Percentiles rank a stretch among this genome's conserved stretches.
These are phyloP conservation scores for Pseudocercospora macadamiae DNA, from an alignment of 2,329 filamentous ascomycete genomes.

Conservation along the genomic window DNA sequence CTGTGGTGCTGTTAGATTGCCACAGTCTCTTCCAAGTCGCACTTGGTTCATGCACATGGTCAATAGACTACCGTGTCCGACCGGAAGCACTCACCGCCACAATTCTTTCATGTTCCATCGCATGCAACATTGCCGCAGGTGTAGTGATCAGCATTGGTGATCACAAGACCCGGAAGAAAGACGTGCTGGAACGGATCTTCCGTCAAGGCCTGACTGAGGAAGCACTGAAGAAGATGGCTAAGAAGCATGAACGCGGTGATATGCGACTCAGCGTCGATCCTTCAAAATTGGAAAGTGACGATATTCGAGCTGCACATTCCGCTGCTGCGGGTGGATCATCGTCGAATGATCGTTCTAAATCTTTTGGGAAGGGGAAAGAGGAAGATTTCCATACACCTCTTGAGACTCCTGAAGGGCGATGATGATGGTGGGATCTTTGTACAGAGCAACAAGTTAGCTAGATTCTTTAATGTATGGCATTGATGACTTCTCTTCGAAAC, in stretches of 20 bases:
- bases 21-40: slow-evolving; percentile 81
- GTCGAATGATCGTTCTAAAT: slow-evolving; percentile 4
- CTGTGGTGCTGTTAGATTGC: slow-evolving; percentile 77
- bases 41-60: slow-evolving; percentile 77
- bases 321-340: slow-evolving; percentile 5
- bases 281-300: slow-evolving; percentile 21
- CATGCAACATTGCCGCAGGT: slow-evolving; percentile 75
- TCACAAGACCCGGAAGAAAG: slow-evolving; percentile 78
- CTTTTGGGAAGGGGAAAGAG: slow-evolving; percentile 7
- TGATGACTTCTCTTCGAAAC: background rate
- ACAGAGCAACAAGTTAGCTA: slow-evolving; percentile 4
- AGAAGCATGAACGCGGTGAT: slow-evolving; percentile 27
- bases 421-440: slow-evolving; percentile 10
- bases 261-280: slow-evolving; percentile 23
- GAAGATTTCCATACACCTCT: slow-evolving; percentile 7
- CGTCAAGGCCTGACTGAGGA: slow-evolving; percentile 73
- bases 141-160: slow-evolving; percentile 77
- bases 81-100: slow-evolving; percentile 75
- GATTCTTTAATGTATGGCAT: slow-evolving; percentile 8
- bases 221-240: slow-evolving; percentile 57
- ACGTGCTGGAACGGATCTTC: slow-evolving; percentile 76
- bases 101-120: slow-evolving; percentile 78
- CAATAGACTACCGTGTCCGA: slow-evolving; percentile 70
- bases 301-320: slow-evolving; percentile 20
- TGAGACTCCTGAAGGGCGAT: background rate